These are phyloP conservation scores for Calonectria henricotiae DNA, from an alignment of 2,329 filamentous ascomycete species.

Conservation along the genomic window DNA sequence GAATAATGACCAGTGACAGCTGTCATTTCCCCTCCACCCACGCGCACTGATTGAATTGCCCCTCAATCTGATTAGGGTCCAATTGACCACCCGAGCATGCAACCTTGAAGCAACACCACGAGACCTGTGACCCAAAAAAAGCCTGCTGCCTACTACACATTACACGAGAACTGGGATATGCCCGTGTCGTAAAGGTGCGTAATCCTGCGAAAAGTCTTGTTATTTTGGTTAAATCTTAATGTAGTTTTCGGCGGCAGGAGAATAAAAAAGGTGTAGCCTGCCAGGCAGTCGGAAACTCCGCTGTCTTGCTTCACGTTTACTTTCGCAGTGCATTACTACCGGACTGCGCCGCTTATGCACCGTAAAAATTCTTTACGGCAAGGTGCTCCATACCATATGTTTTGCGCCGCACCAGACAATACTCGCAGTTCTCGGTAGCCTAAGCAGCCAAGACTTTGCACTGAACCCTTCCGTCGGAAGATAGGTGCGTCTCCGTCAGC, in stretches of 20 bases:
- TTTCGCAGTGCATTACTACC: constrained; percentile 20
- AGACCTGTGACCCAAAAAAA: constrained; percentile 46
- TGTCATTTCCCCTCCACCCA: constrained; percentile 28
- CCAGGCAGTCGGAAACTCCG: constrained; percentile 36
- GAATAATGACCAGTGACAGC: constrained; percentile 24
- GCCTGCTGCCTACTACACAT: constrained; percentile 20
- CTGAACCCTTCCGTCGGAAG: constrained; percentile 11
- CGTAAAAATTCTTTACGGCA: constrained; percentile 12
- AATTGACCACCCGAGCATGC: constrained; percentile 41
- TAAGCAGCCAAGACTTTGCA: constrained; percentile 13
- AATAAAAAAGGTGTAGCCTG: constrained; percentile 43
- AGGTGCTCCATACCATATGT: constrained; percentile 9
- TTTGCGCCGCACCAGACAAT: constrained; percentile 9
- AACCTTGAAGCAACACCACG: constrained; percentile 39
- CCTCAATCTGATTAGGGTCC: constrained; percentile 39
- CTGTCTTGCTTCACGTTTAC: constrained; percentile 33
- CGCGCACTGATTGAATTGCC: constrained; percentile 24
- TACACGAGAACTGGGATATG: constrained; percentile 21
- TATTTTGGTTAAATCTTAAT: constrained; percentile 23
- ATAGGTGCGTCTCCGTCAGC: constrained; percentile 17
- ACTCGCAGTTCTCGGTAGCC: constrained; percentile 20
- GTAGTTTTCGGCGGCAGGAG: not conserved
- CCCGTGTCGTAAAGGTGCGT: constrained; percentile 32
- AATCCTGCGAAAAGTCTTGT: constrained; percentile 38
- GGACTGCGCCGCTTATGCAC: constrained; percentile 29